Evolutionary conservation across 768 basidiomycete genomes (phyloP), one percentile per base, ranked within the genome.

Genomic region (Tephrocybe rancida): DNA sequence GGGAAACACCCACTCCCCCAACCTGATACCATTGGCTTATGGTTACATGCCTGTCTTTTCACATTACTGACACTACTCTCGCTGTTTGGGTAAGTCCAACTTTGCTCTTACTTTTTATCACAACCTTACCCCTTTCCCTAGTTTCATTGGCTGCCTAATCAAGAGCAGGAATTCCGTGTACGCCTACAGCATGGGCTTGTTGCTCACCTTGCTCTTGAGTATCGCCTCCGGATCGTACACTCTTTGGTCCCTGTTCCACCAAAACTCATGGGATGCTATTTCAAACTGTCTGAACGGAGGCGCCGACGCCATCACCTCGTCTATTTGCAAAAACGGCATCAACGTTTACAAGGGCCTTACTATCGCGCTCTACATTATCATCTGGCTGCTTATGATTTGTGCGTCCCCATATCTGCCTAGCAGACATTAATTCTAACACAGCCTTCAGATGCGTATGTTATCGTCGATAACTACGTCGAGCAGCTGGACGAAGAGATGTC

Each of bases 301-400:
- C 3, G 55, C 46, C 25, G 64, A 69, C 54, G 55, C 61, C 2
- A 44, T 64, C 30, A 68, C 69, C n/a, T 57, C 61, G 43, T 69
- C 75, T 18, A 60, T 72, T 2, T 84, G 83, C 64, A 66, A 71
- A 47, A 72, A 64, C 8, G 74, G 72, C 13, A 68, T 79, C 55
- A 70, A 70, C 16, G 57, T 79, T 37, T 64, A 73, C 60, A 78
- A 80, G 54, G 73, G 70, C 39, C 49, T 80, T 13, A 61, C 74
- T 46, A 68, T 84, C 35, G 74, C 68, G 21, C 53, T 79, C 47
- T 81, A 80, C 59, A 67, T 79, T 35, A 22, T 83, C 18, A 73
- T 77, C 50, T 84, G 83, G 82, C 61, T 83, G 44, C 56, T 84
- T 50, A 73, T 80, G 58, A 72, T 85, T 39, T 84, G 84, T 85